Conservation (phyloP, 345 rosid genomes). For the Stellera chamaejasme region DNA sequence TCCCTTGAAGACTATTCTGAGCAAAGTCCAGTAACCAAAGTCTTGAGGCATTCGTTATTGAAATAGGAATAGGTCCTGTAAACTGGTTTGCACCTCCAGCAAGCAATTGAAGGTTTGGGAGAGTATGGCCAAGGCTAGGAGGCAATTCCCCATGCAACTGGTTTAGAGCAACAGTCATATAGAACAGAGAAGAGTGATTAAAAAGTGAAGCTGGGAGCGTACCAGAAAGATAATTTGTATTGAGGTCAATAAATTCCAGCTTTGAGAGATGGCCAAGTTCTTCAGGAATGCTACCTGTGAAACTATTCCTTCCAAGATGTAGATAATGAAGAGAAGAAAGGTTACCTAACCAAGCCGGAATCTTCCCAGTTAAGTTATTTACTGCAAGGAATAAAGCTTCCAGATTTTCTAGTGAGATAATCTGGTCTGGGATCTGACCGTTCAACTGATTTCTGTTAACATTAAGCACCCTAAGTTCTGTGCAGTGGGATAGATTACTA, state of each 20-base stretch:
- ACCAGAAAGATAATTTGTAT: constrained; percentile 21
- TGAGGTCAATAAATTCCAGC: constrained; percentile 9
- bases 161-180: constrained; percentile 17
- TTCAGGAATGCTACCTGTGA: constrained; percentile 15
- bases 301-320: background rate
- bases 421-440: constrained; percentile 11
- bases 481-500: constrained; percentile 6
- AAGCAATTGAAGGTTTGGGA: constrained; percentile 13
- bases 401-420: constrained; percentile 9
- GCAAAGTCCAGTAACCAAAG: constrained; percentile 22
- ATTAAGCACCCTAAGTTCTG: background rate
- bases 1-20: background rate
- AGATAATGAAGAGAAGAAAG: constrained; percentile 5
- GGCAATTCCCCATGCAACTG: constrained; percentile 19
- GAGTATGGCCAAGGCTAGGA: constrained; percentile 8
- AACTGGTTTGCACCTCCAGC: constrained; percentile 21
- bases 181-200: constrained; percentile 19
- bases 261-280: constrained; percentile 16
- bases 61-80: constrained; percentile 18
- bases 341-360: constrained; percentile 15
- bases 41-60: constrained; percentile 19
- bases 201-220: constrained; percentile 18
- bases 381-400: background rate
- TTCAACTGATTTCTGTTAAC: background rate
- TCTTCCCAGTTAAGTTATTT: constrained; percentile 11